Percentiles rank a stretch among this genome's conserved stretches.
Conservation (phyloP, 306 rosid genomes). For the Cicer judaicum region DNA sequence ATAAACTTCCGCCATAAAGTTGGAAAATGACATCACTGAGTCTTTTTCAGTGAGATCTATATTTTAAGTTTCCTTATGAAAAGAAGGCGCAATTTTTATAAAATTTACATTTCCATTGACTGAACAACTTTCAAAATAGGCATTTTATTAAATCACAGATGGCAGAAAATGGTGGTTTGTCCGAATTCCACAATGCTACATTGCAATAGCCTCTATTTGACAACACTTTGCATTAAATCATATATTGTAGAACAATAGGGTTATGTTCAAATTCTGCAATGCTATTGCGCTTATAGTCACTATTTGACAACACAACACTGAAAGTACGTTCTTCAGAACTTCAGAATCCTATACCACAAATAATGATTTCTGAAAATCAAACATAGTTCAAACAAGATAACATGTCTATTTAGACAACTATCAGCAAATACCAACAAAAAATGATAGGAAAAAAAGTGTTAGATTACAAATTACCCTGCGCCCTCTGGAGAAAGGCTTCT, state of each 20-base stretch:
- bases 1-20: no score
- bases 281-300: no score
- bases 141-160: no score
- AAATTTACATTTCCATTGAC: conserved; percentile 9
- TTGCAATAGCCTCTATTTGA: no score
- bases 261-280: no score
- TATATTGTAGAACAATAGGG: no score
- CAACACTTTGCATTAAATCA: no score
- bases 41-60: conserved; percentile 8
- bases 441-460: background rate
- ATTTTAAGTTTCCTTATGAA: conserved; percentile 24
- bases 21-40: background rate
- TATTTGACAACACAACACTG: background rate
- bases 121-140: background rate
- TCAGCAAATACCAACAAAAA: background rate
- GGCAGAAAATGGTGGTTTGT: no score
- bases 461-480: conserved; percentile 57
- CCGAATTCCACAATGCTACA: no score
- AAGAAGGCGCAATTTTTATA: background rate
- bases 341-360: conserved; percentile 32
- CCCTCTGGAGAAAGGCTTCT: conserved; percentile 79
- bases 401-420: background rate
- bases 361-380: conserved; percentile 35
- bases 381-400: background rate
- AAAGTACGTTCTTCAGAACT: conserved; percentile 1